Percentiles rank a stretch among this genome's conserved stretches.
Evolutionary conservation across 495 filamentous ascomycete species (phyloP).

Genomic region (Penicillium desertorum): DNA sequence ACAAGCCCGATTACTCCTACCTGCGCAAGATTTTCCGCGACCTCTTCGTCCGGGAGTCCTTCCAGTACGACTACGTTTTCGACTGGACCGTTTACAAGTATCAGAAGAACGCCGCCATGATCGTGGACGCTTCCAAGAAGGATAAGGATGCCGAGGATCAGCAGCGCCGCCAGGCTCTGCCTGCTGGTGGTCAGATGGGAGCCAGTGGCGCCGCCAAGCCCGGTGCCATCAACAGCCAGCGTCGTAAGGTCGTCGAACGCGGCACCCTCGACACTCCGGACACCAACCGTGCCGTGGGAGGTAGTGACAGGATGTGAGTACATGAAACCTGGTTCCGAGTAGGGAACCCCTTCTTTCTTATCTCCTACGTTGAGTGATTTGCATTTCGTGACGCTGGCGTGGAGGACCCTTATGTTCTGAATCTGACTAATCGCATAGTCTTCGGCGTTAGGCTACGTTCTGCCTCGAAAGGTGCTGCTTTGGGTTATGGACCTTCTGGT

Average conservation of each 20-base stretch:
- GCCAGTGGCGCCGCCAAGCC: slow-evolving; percentile 63
- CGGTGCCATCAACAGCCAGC: slow-evolving; percentile 70
- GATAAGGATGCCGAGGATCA: slow-evolving; percentile 77
- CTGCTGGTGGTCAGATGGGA: slow-evolving; percentile 60
- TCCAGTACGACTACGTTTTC: slow-evolving; percentile 99
- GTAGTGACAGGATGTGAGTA: slow-evolving; percentile 99
- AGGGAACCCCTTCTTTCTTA: slow-evolving; percentile 66
- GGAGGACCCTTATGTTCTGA: slow-evolving; percentile 69
- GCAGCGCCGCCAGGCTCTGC: slow-evolving; percentile 58
- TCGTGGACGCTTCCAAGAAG: slow-evolving; percentile 73
- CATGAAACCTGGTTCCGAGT: slow-evolving; percentile 79
- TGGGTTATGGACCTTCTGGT: slow-evolving; percentile 63
- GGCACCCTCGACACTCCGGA: slow-evolving; percentile 73
- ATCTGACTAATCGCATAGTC: slow-evolving; percentile 85
- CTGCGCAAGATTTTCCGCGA: slow-evolving; percentile 99
- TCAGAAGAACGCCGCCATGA: slow-evolving; percentile 96
- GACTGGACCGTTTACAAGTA: slow-evolving; percentile 99
- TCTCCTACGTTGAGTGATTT: slow-evolving; percentile 80
- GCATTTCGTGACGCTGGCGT: slow-evolving; percentile 70
- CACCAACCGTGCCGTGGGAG: slow-evolving; percentile 83
- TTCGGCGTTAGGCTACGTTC: slow-evolving; percentile 93
- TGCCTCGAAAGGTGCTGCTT: slow-evolving; percentile 81
- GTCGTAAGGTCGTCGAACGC: slow-evolving; percentile 81
- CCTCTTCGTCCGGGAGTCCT: slow-evolving; percentile 97
- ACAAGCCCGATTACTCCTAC: slow-evolving; percentile 99